Percentiles rank a stretch among this genome's conserved stretches.
phyloP scores from a whole-genome alignment of 768 basidiomycete genomes.

The Gyrodon lividus region DNA sequence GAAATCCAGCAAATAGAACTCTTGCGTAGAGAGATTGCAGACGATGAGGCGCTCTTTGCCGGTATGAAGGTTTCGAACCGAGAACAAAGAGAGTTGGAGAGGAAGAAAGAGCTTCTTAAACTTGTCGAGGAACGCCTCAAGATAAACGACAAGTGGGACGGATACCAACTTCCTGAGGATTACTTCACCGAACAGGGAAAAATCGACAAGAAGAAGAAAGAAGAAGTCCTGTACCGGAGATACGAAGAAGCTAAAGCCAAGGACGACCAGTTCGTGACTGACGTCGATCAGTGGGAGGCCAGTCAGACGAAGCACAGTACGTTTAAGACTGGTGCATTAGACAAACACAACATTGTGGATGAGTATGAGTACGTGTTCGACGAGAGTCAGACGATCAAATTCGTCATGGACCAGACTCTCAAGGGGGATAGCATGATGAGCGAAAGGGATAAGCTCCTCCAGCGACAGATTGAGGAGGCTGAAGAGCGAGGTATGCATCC shows the following conservation, averaged over 20 bases:
- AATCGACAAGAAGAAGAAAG: conserved; percentile 95
- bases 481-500: conserved; percentile 76
- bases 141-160: conserved; percentile 95
- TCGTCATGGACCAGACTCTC: conserved; percentile 81
- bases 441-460: conserved; percentile 80
- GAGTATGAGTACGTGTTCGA: conserved; percentile 98
- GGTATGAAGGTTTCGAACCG: conserved; percentile 89
- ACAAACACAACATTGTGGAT: conserved; percentile 77
- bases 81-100: conserved; percentile 77
- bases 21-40: conserved; percentile 87
- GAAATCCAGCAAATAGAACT: conserved; percentile 96
- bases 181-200: conserved; percentile 98
- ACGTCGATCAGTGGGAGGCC: conserved; percentile 97
- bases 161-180: conserved; percentile 95
- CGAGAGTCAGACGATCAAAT: conserved; percentile 94
- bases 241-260: conserved; percentile 93
- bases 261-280: conserved; percentile 93
- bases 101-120: conserved; percentile 88
- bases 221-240: conserved; percentile 87
- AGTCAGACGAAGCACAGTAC: conserved; percentile 87
- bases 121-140: conserved; percentile 92
- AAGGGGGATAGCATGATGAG: conserved; percentile 70
- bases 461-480: conserved; percentile 87
- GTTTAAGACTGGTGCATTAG: conserved; percentile 89
- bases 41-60: conserved; percentile 86